Conservation (phyloP, 2,329 filamentous ascomycete species). For the Xylariaceae sp. region DNA sequence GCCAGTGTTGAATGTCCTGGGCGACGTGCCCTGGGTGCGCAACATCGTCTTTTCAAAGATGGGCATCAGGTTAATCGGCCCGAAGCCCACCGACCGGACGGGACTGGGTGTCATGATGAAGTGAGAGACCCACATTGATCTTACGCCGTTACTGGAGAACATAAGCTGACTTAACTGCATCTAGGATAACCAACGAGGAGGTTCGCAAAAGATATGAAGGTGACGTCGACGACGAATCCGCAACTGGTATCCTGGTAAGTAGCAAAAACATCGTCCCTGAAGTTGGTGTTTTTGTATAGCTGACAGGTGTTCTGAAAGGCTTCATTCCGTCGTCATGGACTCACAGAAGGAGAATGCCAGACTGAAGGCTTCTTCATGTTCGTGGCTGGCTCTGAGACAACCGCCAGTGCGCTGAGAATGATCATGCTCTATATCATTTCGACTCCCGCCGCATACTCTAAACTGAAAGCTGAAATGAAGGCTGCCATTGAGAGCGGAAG, state of each 20-base stretch:
- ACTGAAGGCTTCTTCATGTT: constrained; percentile 30
- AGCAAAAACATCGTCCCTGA: background rate
- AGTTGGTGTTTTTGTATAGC: background rate
- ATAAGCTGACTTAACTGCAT: background rate
- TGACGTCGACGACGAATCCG: background rate
- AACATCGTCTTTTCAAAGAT: constrained; percentile 18
- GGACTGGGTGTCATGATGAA: constrained; percentile 23
- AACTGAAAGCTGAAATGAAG: constrained; percentile 43
- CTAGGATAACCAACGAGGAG: constrained; percentile 12
- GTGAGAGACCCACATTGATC: constrained; percentile 8
- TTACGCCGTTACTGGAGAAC: background rate
- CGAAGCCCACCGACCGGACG: constrained; percentile 18
- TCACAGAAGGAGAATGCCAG: constrained; percentile 29
- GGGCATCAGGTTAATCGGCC: constrained; percentile 20
- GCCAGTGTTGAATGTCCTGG: constrained; percentile 11
- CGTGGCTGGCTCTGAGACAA: constrained; percentile 43
- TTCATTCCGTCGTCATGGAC: constrained; percentile 31
- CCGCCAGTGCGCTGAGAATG: constrained; percentile 42
- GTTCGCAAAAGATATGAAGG: constrained; percentile 8
- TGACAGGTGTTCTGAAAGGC: constrained; percentile 18
- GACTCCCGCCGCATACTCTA: constrained; percentile 39
- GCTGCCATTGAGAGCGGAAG: constrained; percentile 31
- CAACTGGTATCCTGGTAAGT: constrained; percentile 23
- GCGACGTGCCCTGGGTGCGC: constrained; percentile 21
- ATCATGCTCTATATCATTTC: constrained; percentile 45